Base-by-base conservation (phyloP, 2,329 filamentous ascomycete genomes). In the Venturia oleaginea region DNA sequence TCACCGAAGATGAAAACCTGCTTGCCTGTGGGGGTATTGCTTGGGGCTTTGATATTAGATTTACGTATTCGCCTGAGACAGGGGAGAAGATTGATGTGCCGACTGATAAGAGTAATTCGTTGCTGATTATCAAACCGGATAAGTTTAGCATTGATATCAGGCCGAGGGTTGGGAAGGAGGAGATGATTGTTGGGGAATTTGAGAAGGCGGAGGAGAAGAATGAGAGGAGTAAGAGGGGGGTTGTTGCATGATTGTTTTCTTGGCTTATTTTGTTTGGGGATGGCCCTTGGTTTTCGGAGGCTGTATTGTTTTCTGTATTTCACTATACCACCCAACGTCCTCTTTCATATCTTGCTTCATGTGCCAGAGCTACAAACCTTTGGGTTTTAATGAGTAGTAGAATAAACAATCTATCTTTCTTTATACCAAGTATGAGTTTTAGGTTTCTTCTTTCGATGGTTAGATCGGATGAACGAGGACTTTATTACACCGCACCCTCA, bases 41-140 rank as follows among this genome's bases (percentile, higher is more conserved):
- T 65, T 79, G 77, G 76, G 74, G 72, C 4, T 80, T 77, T 72
- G 77, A 78, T 69, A 65, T 84, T 60, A 78, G 79, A 63, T 76
- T 76, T 67, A 83, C 83, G 74, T 70, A 77, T 4, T 75, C 81
- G 64, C 73, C 78, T 0, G 64, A 67, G 1, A n/a, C n/a, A n/a
- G 76, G 77, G 2, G 72, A 77, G 40, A 59, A 64, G 34, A 70
- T 80, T 4, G 76, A 78, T 4, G 77, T 81, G 0, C 77, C 78
- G 0, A 77, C 81, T 0, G 76, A 78, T 0, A 67, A 78, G 3
- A 81, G 77, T 48, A 83, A 83, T 69, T 82, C 80, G 6, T 73
- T 83, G 13, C 76, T 84, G 19, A 83, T 84, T 68, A 79, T 84
- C 73, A 83, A 83, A 74, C 82, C 82, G 1, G 80, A 84, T 67